Evolutionary conservation across 2,329 filamentous ascomycete species (phyloP), one percentile per base, ranked within the genome.

Genomic region (Graphilbum ipis-grandicollis): DNA sequence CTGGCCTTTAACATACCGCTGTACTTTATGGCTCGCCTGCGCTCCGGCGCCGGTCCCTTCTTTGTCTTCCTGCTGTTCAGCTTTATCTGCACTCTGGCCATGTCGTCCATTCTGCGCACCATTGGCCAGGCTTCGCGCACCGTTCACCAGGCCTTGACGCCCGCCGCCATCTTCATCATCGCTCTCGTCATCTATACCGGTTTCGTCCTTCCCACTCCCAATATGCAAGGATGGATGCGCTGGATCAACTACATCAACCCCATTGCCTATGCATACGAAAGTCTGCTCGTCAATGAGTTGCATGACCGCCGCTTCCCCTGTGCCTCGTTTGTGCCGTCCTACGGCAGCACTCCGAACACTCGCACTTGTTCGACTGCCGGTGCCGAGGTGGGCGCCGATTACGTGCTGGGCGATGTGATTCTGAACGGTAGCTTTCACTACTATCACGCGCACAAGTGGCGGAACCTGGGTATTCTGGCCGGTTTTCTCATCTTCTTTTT

Each of bases 11-110:
- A 93, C 50, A 38, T 86, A 18, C 66, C 72, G 1, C 58, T 93
- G 3, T 93, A 93, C 59, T 93, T 93, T 56, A 77, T 93, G 72
- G 78, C 81, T 0, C 79, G 85, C 44, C 62, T 94, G 22, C 71
- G 79, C 38, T 68, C 81, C 38, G 74, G 77, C 43, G 62, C 81
- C 0, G 78, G 75, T 2, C 59, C 75, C 1, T 93, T 90, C 63
- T 93, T 93, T 64, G 79, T 85, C 58, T 93, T 83, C 66, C 56
- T 84, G 40, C 62, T 93, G 35, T 70, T 88, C 50, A 77, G 73
- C 2, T 83, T 88, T 57, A 53, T 67, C 41, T 74, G 74, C 2
- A 81, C 80, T 1, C 47, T 93, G 48, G 66, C 71, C 42, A 90
- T 90, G 80, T 85, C 79, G 28, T 84, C 84, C 73, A 68, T 88